Conservation (phyloP, 768 basidiomycete genomes). For the Chalciporus chontae region DNA sequence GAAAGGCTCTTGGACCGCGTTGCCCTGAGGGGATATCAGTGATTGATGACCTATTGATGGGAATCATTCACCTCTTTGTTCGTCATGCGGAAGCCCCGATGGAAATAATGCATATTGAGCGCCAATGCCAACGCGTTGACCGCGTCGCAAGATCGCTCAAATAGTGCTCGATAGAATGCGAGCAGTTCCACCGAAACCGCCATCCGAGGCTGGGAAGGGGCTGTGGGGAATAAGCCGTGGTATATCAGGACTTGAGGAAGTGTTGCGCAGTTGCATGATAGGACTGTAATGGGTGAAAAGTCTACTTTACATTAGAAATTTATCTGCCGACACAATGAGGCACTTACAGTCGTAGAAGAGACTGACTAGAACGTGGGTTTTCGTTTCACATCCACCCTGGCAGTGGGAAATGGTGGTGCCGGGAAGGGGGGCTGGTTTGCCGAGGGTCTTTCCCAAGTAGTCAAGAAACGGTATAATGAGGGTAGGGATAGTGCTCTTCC, state of each 20-base stretch:
- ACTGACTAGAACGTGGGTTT: neutral
- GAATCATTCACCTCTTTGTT: slow-evolving; percentile 9
- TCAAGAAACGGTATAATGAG: neutral
- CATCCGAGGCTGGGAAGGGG: slow-evolving; percentile 18
- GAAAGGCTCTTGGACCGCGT: slow-evolving; percentile 28
- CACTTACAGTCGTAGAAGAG: slow-evolving; percentile 3
- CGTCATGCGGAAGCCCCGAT: slow-evolving; percentile 14
- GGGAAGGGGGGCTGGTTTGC: neutral
- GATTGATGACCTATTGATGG: slow-evolving; percentile 1
- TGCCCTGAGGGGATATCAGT: slow-evolving; percentile 16
- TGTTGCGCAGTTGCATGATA: slow-evolving; percentile 22
- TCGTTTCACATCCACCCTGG: neutral
- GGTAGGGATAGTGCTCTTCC: neutral
- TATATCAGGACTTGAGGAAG: slow-evolving; percentile 23
- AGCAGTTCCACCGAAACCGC: slow-evolving; percentile 28
- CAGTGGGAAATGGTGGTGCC: neutral
- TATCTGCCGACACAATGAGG: neutral
- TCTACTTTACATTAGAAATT: slow-evolving; percentile 6
- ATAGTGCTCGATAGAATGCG: slow-evolving; percentile 32
- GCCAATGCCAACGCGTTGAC: slow-evolving; percentile 8
- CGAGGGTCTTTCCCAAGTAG: neutral
- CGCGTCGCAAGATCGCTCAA: slow-evolving; percentile 35
- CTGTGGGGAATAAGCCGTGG: slow-evolving; percentile 34
- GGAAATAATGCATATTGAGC: neutral
- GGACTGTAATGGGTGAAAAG: slow-evolving; percentile 12